Evolutionary conservation across 2,329 filamentous ascomycete species (phyloP).

Genomic region (Cladosporium sp.): DNA sequence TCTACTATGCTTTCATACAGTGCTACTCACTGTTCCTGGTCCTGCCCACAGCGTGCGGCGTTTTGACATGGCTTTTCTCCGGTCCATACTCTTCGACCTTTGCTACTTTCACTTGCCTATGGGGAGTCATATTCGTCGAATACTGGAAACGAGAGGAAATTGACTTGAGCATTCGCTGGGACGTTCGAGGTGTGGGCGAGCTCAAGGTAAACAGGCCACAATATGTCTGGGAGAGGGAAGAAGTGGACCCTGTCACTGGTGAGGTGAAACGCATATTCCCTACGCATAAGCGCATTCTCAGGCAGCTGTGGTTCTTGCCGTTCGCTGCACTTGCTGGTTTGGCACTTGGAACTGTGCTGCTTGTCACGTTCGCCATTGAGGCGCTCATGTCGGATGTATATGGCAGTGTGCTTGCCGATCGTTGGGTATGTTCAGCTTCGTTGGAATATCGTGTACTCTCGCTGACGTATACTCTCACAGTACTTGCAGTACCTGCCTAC

Average conservation of each 20-base stretch:
- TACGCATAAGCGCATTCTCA: constrained; percentile 14
- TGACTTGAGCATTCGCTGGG: constrained; percentile 21
- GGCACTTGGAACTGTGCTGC: constrained; percentile 9
- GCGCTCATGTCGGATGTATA: constrained; percentile 19
- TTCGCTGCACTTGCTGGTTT: constrained; percentile 11
- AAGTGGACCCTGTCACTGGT: constrained; percentile 15
- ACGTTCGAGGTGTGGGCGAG: constrained; percentile 9
- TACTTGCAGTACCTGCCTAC: constrained; percentile 17
- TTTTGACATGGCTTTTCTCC: constrained; percentile 18
- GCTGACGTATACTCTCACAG: not conserved
- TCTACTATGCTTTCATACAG: constrained; percentile 20
- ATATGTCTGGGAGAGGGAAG: constrained; percentile 18
- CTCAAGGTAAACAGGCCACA: constrained; percentile 17
- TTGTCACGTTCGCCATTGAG: constrained; percentile 13
- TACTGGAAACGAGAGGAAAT: constrained; percentile 19
- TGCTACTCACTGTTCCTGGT: constrained; percentile 19
- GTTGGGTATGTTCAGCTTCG: constrained; percentile 1
- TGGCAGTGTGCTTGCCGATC: constrained; percentile 8
- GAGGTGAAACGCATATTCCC: constrained; percentile 18
- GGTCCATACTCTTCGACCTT: constrained; percentile 17
- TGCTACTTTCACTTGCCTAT: constrained; percentile 15
- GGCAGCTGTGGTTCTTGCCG: constrained; percentile 18
- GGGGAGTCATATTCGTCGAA: constrained; percentile 17
- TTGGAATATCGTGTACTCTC: not conserved
- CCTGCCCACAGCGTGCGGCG: constrained; percentile 9